Conservation (phyloP, 192 early-diverging fungal species). For the Kappamyces sp. region DNA sequence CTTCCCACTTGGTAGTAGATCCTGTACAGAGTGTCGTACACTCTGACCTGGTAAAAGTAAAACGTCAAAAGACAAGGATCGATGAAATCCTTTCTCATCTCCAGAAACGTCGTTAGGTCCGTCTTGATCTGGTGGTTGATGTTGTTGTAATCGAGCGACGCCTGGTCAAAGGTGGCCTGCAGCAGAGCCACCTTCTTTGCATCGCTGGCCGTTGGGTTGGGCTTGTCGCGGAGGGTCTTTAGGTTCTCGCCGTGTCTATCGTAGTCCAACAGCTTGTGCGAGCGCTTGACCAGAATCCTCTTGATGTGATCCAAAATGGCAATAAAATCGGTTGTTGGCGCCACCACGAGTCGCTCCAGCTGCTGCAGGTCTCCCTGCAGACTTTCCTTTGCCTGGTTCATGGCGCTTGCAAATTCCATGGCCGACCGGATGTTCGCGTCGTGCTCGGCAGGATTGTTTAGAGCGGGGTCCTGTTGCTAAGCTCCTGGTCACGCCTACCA, state of each 20-base stretch:
- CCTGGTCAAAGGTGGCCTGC: constrained; percentile 68
- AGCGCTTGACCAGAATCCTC: constrained; percentile 80
- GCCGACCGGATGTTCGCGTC: constrained; percentile 16
- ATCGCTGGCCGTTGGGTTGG: constrained; percentile 33
- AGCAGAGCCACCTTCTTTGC: constrained; percentile 46
- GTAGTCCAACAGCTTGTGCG: constrained; percentile 89
- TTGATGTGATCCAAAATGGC: constrained; percentile 69
- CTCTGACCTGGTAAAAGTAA: constrained; percentile 74
- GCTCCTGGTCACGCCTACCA: constrained; percentile 21
- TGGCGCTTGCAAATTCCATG: constrained; percentile 47
- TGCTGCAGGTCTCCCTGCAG: constrained; percentile 62
- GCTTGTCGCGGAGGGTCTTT: constrained; percentile 62
- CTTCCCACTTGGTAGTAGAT: constrained; percentile 15
- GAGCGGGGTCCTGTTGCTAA: constrained; percentile 16
- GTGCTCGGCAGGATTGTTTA: not conserved
- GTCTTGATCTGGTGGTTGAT: constrained; percentile 74
- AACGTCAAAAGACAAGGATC: constrained; percentile 82
- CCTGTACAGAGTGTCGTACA: constrained; percentile 58
- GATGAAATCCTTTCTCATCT: constrained; percentile 66
- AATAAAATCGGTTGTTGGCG: constrained; percentile 72
- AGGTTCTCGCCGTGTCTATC: constrained; percentile 71
- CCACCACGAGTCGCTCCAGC: constrained; percentile 72
- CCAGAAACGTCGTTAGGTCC: constrained; percentile 76
- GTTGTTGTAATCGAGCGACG: constrained; percentile 77
- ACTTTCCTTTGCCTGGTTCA: constrained; percentile 41